Evolutionary conservation across 805 yeast species (phyloP).

Genomic region (Schwanniomyces pseudopolymorphus): DNA sequence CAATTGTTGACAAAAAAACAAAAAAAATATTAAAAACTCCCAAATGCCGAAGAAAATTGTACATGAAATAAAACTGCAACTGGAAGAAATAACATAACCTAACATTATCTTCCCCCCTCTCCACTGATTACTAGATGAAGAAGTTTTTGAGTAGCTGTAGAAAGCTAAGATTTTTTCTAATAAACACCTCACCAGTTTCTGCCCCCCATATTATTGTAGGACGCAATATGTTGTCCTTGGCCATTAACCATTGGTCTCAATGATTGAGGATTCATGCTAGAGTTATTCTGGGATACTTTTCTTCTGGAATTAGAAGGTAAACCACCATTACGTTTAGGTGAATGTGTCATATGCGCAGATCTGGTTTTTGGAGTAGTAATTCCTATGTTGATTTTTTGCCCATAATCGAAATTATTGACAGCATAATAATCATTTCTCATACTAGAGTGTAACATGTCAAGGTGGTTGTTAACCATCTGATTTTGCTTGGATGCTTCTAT

Average conservation of each 20-base stretch:
- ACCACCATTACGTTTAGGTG: background rate
- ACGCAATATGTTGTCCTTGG: background rate
- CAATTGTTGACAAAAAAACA: background rate
- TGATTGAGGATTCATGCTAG: background rate
- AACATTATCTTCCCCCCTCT: background rate
- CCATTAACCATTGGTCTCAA: background rate
- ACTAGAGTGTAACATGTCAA: background rate
- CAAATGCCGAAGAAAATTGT: background rate
- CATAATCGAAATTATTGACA: background rate
- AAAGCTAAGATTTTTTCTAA: no score
- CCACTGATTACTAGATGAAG: background rate
- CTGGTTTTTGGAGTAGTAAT: conserved; percentile 11
- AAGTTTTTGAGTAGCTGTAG: no score
- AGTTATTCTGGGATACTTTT: background rate
- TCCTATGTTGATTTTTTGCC: background rate
- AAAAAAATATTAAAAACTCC: background rate
- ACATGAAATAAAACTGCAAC: background rate
- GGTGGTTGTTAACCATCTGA: background rate
- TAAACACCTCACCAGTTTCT: background rate
- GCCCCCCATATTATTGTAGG: background rate
- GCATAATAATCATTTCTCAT: background rate
- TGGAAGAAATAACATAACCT: background rate
- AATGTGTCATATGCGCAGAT: conserved; percentile 1
- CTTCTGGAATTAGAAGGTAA: background rate
- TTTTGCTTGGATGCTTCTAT: conserved; percentile 2